Evolutionary conservation across 78 protist genomes (phyloP), one percentile per base, ranked within the genome.

Genomic region (Tieghemostelium lacteum): DNA sequence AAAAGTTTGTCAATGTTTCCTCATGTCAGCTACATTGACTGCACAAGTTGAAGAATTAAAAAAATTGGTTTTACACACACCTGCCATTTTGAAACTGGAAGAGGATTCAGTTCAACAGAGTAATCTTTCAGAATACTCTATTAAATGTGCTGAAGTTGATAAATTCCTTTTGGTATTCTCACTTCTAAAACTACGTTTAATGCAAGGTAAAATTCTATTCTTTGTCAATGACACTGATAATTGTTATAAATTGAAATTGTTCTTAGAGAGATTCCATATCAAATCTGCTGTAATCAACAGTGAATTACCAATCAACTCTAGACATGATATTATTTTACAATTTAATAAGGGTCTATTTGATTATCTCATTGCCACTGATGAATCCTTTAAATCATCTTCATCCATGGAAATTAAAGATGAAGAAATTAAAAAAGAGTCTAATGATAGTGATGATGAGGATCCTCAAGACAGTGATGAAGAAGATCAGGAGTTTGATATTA

Each of bases 1-100:
- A n/a, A 40, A 57, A n/a, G 72, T 65, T 24, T 31, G 71, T 22
- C 98, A 96, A 93, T 33, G 95, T n/a, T 40, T 94, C n/a, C 69
- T 97, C 37, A 93, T 97, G 97, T 93, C 96, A 10, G 98, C 98
- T 0, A 96, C 98, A 4, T 75, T 96, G 10, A 86, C 95, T 24
- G 58, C 80, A 26, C 96, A 94, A 49, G 95, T 94, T 1, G 92
- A 87, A 0, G 75, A 73, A 28, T 88, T 96, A 45, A 65, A 80
- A 26, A 50, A 62, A 58, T 65, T 96, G 0, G 87, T 94, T 17
- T 72, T 94, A 39, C 86, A 85, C 64, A 78, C 88, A 0, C 97
- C 98, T 3, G 92, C 86, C 0, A 63, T 87, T 42, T 33, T 87
- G 20, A 75, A 61, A 49, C 37, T 74, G 33, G 93, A 87, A 86